These are phyloP conservation scores for Mortierella polycephala DNA, from an alignment of 371 early-diverging fungal genomes.

Conservation along the genomic window DNA sequence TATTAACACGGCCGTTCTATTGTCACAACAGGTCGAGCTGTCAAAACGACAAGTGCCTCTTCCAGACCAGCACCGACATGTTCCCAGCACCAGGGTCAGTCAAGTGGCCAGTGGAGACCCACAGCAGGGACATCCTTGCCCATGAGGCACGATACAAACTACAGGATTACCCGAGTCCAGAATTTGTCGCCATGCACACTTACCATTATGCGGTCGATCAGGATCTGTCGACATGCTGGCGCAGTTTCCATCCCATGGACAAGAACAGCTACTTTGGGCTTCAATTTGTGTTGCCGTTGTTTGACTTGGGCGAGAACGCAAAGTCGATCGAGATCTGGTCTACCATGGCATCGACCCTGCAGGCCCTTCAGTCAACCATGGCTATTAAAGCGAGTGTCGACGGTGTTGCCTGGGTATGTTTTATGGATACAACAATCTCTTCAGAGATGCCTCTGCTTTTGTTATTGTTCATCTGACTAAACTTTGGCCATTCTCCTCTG, in stretches of 20 bases:
- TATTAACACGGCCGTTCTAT: too few species aligned
- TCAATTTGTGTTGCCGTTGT: slow-evolving; percentile 57
- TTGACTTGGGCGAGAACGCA: slow-evolving; percentile 31
- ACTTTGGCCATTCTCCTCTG: not conserved
- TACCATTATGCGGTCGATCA: slow-evolving; percentile 68
- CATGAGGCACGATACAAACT: slow-evolving; percentile 51
- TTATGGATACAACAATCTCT: not conserved
- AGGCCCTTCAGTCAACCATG: slow-evolving; percentile 20
- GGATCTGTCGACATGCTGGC: slow-evolving; percentile 69
- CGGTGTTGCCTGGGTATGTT: slow-evolving; percentile 25
- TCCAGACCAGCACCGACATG: slow-evolving; percentile 65
- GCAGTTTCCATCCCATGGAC: slow-evolving; percentile 57
- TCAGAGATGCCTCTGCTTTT: not conserved
- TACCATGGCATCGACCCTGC: slow-evolving; percentile 23
- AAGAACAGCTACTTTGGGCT: slow-evolving; percentile 62
- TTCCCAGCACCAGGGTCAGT: slow-evolving; percentile 58
- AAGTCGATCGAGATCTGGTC: slow-evolving; percentile 40
- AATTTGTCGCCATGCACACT: slow-evolving; percentile 61
- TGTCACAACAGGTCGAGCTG: slow-evolving; percentile 59
- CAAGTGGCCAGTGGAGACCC: slow-evolving; percentile 41
- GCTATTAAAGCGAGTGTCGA: slow-evolving; percentile 46
- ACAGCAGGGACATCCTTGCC: slow-evolving; percentile 46
- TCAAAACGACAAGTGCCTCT: slow-evolving; percentile 66
- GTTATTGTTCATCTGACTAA: not conserved
- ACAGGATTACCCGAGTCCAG: slow-evolving; percentile 49